phyloP scores from a whole-genome alignment of 1,284 basidiomycete genomes.

The Salmacisia buchloeana region DNA sequence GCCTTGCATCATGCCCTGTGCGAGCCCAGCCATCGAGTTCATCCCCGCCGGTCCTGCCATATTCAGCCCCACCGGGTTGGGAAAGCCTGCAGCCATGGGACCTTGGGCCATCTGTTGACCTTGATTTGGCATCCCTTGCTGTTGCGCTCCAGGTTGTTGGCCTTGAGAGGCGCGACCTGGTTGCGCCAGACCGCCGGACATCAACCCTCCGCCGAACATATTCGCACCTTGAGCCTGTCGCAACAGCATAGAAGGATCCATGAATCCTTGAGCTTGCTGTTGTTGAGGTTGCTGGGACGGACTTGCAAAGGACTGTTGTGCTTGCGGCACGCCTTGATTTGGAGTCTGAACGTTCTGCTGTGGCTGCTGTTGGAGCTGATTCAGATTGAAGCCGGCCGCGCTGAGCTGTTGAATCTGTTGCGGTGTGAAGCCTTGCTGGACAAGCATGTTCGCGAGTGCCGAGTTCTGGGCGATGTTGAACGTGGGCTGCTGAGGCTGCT shows the following conservation, averaged over 20 bases:
- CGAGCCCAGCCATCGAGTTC: not conserved
- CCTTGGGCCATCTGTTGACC: not conserved
- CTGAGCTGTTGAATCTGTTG: not conserved
- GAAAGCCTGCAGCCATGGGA: not conserved
- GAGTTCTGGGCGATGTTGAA: not conserved
- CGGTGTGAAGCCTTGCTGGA: not conserved
- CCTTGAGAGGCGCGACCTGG: not conserved
- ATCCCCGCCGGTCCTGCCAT: not conserved
- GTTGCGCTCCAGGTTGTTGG: not conserved
- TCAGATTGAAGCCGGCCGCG: not conserved
- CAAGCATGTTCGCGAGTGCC: not conserved
- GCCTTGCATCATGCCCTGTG: not conserved
- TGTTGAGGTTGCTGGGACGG: conserved; percentile 9
- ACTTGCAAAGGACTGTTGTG: not conserved
- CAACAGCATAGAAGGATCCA: not conserved
- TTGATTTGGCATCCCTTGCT: not conserved
- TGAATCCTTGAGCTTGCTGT: conserved; percentile 11
- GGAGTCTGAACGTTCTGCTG: not conserved
- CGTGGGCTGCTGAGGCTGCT: conserved; percentile 14
- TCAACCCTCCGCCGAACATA: not conserved
- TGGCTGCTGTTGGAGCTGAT: not conserved
- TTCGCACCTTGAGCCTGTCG: not conserved
- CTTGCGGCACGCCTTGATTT: not conserved
- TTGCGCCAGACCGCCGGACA: conserved; percentile 7
- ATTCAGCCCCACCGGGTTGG: not conserved